Conservation (phyloP, 345 rosid genomes). For the Hibiscus syriacus region DNA sequence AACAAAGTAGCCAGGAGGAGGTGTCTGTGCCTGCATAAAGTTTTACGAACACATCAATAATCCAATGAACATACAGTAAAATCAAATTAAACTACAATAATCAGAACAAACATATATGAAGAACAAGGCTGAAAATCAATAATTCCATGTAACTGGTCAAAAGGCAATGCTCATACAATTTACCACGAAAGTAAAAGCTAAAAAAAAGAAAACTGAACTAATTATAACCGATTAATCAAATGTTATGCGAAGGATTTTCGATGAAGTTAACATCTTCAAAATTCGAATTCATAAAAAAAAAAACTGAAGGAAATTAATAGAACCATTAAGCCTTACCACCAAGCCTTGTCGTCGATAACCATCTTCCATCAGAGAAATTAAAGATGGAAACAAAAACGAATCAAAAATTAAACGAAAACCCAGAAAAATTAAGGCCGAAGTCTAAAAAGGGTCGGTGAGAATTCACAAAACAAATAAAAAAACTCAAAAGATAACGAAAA, state of each 20-base stretch:
- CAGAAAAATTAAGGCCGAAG: too few species aligned
- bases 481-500: slow-evolving; percentile 1
- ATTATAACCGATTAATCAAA: not conserved
- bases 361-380: slow-evolving; percentile 30
- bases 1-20: slow-evolving; percentile 43
- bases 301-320: not conserved
- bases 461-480: slow-evolving; percentile 4
- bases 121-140: not conserved
- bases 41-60: not conserved
- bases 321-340: slow-evolving; percentile 29
- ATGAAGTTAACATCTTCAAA: not conserved
- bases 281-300: not conserved
- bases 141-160: not conserved
- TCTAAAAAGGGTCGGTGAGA: not conserved
- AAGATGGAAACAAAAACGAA: too few species aligned
- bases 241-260: not conserved
- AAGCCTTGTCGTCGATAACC: slow-evolving; percentile 25
- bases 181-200: not conserved
- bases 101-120: not conserved
- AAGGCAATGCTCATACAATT: not conserved
- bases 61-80: not conserved
- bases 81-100: not conserved
- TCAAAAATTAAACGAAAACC: too few species aligned
- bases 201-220: not conserved
- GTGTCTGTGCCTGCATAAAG: slow-evolving; percentile 49